These are phyloP conservation scores for Pythium chondricola DNA, from an alignment of 352 stramenopile species.

Conservation along the genomic window DNA sequence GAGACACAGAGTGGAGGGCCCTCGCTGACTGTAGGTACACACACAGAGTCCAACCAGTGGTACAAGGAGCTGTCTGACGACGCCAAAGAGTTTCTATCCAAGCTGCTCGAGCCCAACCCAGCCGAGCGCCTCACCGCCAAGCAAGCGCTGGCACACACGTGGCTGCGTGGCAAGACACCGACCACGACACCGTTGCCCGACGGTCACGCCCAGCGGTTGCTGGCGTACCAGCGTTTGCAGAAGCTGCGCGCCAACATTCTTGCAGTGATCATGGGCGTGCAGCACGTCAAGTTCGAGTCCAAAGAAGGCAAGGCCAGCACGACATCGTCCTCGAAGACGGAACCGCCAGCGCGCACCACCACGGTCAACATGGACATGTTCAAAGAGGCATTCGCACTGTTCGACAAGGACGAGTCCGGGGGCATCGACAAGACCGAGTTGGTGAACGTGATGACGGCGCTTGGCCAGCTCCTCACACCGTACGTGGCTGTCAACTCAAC, in stretches of 20 bases:
- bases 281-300: constrained; percentile 45
- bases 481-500: no score
- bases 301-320: not conserved
- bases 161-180: constrained; percentile 40
- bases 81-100: constrained; percentile 55
- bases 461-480: constrained; percentile 38
- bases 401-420: constrained; percentile 72
- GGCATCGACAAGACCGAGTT: constrained; percentile 64
- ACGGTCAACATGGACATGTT: constrained; percentile 83
- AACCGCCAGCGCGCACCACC: constrained; percentile 22
- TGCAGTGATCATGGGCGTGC: constrained; percentile 60
- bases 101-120: constrained; percentile 44
- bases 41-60: constrained; percentile 57
- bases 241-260: constrained; percentile 72
- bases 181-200: constrained; percentile 38
- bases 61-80: constrained; percentile 49
- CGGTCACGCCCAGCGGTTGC: constrained; percentile 43
- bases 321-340: not conserved
- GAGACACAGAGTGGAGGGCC: no score
- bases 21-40: not conserved
- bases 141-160: constrained; percentile 53
- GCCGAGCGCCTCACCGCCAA: constrained; percentile 43
- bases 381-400: constrained; percentile 64
- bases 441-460: constrained; percentile 33
- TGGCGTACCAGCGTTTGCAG: constrained; percentile 59